phyloP scores from a whole-genome alignment of 345 rosid genomes.

The Brassica cretica region DNA sequence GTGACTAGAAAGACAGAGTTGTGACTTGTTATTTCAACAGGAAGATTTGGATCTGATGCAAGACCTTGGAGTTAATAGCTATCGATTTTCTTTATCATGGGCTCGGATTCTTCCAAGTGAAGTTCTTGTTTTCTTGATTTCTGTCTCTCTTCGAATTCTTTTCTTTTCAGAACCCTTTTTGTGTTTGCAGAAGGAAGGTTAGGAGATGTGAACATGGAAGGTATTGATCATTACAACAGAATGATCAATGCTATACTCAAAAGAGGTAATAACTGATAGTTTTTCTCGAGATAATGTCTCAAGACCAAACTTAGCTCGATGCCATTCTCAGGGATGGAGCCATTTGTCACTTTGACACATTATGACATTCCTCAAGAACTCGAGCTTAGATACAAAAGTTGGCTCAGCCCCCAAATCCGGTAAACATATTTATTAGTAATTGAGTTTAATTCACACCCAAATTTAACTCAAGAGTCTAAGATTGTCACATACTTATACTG shows the following conservation, averaged over 20 bases:
- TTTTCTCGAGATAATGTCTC: not conserved
- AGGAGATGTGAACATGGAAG: constrained; percentile 61
- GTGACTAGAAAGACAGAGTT: not conserved
- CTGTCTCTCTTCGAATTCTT: not conserved
- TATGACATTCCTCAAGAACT: constrained; percentile 78
- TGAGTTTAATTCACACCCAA: no score
- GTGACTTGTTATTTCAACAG: constrained; percentile 20
- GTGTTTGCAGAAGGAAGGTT: constrained; percentile 58
- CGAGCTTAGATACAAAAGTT: constrained; percentile 62
- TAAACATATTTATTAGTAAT: constrained; percentile 11
- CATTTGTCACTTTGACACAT: constrained; percentile 76
- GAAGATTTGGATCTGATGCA: constrained; percentile 41
- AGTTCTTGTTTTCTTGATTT: not conserved
- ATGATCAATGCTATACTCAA: constrained; percentile 52
- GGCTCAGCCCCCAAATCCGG: constrained; percentile 65
- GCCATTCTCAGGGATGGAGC: constrained; percentile 59
- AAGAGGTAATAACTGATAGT: constrained; percentile 40
- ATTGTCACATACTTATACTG: no score
- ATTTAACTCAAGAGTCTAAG: no score
- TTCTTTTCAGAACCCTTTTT: not conserved
- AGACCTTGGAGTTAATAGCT: constrained; percentile 62
- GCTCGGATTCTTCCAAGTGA: constrained; percentile 75
- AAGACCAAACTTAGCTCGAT: not conserved
- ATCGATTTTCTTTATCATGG: constrained; percentile 79
- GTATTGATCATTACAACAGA: constrained; percentile 57